Evolutionary conservation across 106 monocot species (phyloP), one percentile per base, ranked within the genome.

Genomic region (Platanthera guangdongensis): DNA sequence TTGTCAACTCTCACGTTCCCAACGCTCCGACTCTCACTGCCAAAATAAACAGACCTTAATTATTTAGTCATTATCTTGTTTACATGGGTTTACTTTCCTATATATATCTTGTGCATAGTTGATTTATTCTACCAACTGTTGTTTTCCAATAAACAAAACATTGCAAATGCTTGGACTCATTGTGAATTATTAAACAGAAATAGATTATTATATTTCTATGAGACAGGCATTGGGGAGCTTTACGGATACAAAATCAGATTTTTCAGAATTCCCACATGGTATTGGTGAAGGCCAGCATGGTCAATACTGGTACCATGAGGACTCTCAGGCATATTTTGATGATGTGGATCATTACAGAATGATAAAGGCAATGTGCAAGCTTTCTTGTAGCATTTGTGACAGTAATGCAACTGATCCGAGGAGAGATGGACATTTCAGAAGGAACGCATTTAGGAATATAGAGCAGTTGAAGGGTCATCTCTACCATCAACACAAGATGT

Each of bases 361-460:
- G 89, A 91, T 91, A 77, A 85, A 84, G 75, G 93, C 91, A 45
- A 93, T 94, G 93, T 97, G 93, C 80, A 85, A 80, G 73, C 90
- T 92, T 72, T 97, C 93, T 28, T 97, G 96, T 84, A 93, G 93
- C 47, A 79, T 97, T 2, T 97, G 96, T 80, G 95, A 96, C 62
- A 84, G 68, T 65, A 85, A 50, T 52, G 74, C 46, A 28, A 86
- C 81, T 77, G 86, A 80, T n/a, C 83, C 81, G 73, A 80, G 80
- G n/a, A 79, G 74, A 47, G 86, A 77, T 69, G 78, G 59, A 25
- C 51, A 57, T 45, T 85, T 76, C 78, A 90, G 79, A 71, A 85
- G 85, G 81, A 87, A 72, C 82, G 82, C 47, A 73, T 97, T 91
- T 77, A 87, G 80, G 81, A 94, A 78, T 76, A 84, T 97, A 76